phyloP scores from a whole-genome alignment of 192 early-diverging fungal genomes.

The Podila minutissima region DNA sequence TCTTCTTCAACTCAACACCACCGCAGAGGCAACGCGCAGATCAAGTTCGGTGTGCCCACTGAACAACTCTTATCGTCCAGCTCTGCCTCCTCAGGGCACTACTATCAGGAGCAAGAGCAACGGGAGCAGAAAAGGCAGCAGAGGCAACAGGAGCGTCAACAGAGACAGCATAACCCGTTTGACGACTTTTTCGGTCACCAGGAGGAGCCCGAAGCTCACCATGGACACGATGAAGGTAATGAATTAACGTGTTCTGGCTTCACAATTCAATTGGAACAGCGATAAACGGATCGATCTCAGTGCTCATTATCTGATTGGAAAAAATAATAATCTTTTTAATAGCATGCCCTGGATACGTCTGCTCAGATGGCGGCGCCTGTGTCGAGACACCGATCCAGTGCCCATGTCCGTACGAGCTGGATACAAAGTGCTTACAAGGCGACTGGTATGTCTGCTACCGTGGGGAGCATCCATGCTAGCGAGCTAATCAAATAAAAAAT shows the following conservation, averaged over 20 bases:
- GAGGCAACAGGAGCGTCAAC: background rate
- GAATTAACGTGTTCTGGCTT: background rate
- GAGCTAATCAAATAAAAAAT: background rate
- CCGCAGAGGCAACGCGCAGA: too few relatives aligned
- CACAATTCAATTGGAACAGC: too few relatives aligned
- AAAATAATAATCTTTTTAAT: background rate
- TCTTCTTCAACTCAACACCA: too few relatives aligned
- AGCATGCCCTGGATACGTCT: constrained; percentile 23
- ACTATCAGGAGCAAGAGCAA: constrained; percentile 1
- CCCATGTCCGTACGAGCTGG: constrained; percentile 22
- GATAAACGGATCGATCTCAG: too few relatives aligned
- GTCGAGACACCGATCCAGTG: constrained; percentile 32
- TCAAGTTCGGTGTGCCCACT: background rate
- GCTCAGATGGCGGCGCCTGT: constrained; percentile 31
- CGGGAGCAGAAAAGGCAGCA: constrained; percentile 1
- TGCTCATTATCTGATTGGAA: background rate
- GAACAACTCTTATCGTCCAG: background rate
- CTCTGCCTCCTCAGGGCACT: background rate
- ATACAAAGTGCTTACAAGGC: constrained; percentile 33
- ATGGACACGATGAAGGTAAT: background rate
- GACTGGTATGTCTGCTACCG: constrained; percentile 41
- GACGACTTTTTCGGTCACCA: constrained; percentile 24
- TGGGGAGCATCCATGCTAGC: constrained; percentile 12
- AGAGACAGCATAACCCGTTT: constrained; percentile 14
- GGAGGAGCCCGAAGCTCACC: background rate